Evolutionary conservation across 1,284 basidiomycete genomes (phyloP), one percentile per base, ranked within the genome.

Genomic region (Fomitopsis palustris): DNA sequence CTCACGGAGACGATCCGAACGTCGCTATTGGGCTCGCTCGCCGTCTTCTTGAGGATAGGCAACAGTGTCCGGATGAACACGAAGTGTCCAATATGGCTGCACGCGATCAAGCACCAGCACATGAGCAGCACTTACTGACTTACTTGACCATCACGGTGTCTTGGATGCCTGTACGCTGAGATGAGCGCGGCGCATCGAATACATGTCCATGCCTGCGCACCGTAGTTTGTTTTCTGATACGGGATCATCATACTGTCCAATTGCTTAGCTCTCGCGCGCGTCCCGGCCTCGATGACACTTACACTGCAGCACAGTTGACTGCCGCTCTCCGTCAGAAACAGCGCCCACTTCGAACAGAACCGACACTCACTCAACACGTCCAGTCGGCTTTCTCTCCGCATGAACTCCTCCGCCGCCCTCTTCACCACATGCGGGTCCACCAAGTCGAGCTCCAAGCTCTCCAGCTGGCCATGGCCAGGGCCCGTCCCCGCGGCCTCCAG

Each of bases 231-330:
- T 37, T 74, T 65, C 16, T 64, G 56, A 58, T 67, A 73, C 1
- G 68, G 72, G 60, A 68, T 63, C 23, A 67, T 68, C 56, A 73
- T 63, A 33, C 70, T 72, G 25, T 29, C 47, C 1, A 16, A 51
- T n/a, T 12, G 16, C 25, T 25, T 61, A 14, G 49, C 12, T 29
- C 56, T 54, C 7, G 37, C 23, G 19, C 53, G 53, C 57, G 12
- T 35, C 17, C 45, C 4, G 17, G 25, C 12, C 2, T 4, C 4
- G 14, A 25, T 47, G 21, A 14, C 29, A 61, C 78, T 56, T 62
- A 82, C 81, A 76, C 56, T 0, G 75, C 81, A 61, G 82, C 83
- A 61, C 85, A 84, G 62, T 84, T 81, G 43, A 85, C 81, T 83
- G 51, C 12, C 1, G 23, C n/a, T 14, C 31, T 31, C 17, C 8